phyloP scores from a whole-genome alignment of 345 rosid genomes.

The Camelina hispida region DNA sequence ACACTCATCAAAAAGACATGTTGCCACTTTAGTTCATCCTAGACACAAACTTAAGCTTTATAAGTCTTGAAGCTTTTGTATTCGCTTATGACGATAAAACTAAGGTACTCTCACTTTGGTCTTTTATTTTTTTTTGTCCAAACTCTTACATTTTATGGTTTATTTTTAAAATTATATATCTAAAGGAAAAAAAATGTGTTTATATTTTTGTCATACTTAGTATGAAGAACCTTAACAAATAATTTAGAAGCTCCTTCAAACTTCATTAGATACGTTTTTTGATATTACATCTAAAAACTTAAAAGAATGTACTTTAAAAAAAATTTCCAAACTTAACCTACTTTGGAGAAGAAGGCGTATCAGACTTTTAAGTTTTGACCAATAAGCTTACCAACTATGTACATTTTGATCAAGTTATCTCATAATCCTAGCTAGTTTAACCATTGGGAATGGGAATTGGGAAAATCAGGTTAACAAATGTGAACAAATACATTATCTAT shows the following conservation, averaged over 20 bases:
- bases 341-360: background rate
- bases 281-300: background rate
- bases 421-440: background rate
- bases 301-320: background rate
- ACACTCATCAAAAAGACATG: no score
- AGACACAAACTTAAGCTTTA: no score
- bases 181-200: background rate
- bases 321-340: background rate
- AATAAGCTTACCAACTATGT: background rate
- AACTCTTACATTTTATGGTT: background rate
- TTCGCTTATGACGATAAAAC: no score
- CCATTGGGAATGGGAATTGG: background rate
- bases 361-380: background rate
- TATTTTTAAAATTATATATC: no score
- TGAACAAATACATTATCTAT: background rate
- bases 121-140: no score
- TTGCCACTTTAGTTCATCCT: no score
- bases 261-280: background rate
- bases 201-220: background rate
- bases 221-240: background rate
- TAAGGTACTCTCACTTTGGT: no score
- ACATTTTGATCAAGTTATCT: background rate
- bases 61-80: no score
- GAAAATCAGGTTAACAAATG: conserved; percentile 11
- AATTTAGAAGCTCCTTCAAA: background rate